Percentiles rank a stretch among this genome's conserved stretches.
These are phyloP conservation scores for Xylaria scruposa DNA, from an alignment of 495 filamentous ascomycete species.

Conservation along the genomic window DNA sequence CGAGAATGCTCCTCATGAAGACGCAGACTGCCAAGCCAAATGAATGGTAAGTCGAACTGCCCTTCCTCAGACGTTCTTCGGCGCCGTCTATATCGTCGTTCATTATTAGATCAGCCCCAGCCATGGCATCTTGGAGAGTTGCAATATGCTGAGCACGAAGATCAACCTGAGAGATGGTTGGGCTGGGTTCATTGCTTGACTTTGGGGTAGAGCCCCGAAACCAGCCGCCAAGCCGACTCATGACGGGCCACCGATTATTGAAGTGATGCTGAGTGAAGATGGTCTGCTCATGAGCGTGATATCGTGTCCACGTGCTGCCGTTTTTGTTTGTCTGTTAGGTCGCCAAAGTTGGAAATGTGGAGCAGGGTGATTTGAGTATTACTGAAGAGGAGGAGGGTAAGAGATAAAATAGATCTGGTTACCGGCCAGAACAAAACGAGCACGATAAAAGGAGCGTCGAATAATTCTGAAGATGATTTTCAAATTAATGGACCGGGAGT, in stretches of 20 bases:
- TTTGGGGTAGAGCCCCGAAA: constrained; percentile 40
- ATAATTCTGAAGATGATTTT: not conserved
- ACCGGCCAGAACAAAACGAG: not conserved
- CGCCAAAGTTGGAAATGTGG: not conserved
- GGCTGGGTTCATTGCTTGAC: constrained; percentile 32
- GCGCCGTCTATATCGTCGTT: constrained; percentile 92
- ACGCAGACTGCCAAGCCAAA: constrained; percentile 80
- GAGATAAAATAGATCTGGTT: not conserved
- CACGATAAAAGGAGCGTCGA: not conserved
- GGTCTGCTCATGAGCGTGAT: constrained; percentile 22
- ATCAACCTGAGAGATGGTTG: constrained; percentile 33
- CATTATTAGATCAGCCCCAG: constrained; percentile 69
- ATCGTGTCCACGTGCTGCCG: not conserved
- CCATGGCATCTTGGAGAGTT: constrained; percentile 58
- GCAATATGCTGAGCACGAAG: constrained; percentile 38
- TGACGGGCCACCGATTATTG: constrained; percentile 15
- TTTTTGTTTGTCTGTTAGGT: not conserved
- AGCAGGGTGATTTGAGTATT: not conserved
- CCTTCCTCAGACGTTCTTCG: constrained; percentile 72
- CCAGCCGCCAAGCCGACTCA: constrained; percentile 43
- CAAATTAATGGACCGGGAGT: constrained; percentile 6
- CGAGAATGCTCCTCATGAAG: constrained; percentile 86
- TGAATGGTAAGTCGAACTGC: constrained; percentile 90
- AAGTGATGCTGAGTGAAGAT: not conserved
- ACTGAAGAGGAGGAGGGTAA: not conserved